Evolutionary conservation across 164 flowering plant species (phyloP), one percentile per base, ranked within the genome.

Genomic region (Kalanchoe fedtschenkoi): DNA sequence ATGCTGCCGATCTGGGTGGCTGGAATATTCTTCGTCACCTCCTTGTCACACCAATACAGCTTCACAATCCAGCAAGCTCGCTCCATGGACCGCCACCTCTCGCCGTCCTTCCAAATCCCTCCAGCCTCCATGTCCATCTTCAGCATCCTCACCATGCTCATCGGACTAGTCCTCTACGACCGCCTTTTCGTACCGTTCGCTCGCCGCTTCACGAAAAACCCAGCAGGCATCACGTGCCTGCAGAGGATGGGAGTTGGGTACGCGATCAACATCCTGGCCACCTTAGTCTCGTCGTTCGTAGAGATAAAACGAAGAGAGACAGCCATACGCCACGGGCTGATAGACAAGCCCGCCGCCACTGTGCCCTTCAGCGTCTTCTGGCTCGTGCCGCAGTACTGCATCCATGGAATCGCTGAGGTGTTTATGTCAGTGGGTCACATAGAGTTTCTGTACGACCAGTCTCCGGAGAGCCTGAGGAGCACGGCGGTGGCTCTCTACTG

Each of bases 41-140:
- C 66, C 53, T 46, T 58, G 17, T 26, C 34, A 14, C 68, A 54
- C 37, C 62, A 60, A 22, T 1, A 26, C 63, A 37, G 69, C 39
- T 66, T 66, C 37, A 28, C 73, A 0, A n/a, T 43, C 6, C 54
- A 66, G 58, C 70, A 66, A 66, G 73, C 70, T 6, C 54, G 30
- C 1, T 35, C 54, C 35, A 62, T 66, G 69, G 70, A 70, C 37
- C 53, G 73, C 6, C 69, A 59, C 60, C 9, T 70, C 44, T 28
- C 58, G 4, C 21, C 34, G 5, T 44, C 21, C 53, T 62, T 63
- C 58, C 19, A 66, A 57, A 66, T 70, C 17, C 70, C 73, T 13
- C 60, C 58, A 3, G 70, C 42, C 11, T 66, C 69, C 38, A 58
- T 58, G 46, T 34, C 22, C 5, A 39, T 70, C n/a, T 62, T 70